Base-by-base conservation (phyloP, 2,329 filamentous ascomycete species). In the Onygenales sp. region DNA sequence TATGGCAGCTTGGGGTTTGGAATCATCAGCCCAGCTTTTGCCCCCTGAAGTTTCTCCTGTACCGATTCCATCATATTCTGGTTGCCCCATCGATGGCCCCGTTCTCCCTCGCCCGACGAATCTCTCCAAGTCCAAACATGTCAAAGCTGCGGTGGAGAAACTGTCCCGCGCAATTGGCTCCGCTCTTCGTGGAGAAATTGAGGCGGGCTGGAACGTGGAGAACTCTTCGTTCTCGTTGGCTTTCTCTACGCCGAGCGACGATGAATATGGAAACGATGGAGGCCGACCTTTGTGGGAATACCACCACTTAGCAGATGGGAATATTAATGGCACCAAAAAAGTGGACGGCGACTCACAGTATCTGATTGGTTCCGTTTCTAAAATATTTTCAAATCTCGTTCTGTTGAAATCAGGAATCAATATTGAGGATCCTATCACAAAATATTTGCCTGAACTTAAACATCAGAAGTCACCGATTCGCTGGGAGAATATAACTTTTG, bases 151-250 rank as follows among this genome's bases (percentile, higher is more conserved):
- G 0, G 60, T 63, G 0, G 42, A 52, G 8, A 65, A 62, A 13
- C 57, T 75, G 3, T 63, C 63, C 0, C 37, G 57, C 0, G 56
- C 55, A 0, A 57, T 74, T 3, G 54, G 70, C 4, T 58, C 61
- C 3, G 69, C 69, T 0, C 31, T 73, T 0, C 47, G 60, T 0
- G 67, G 67, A 0, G 56, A 62, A 2, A 67, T 71, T 8, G 61
- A 60, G 2, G 65, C 65, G 1, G 70, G 70, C 0, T 74, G 69
- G 65, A 56, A 65, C 0, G 59, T 66, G 0, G 56, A 62, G 0
- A 71, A 73, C 33, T 63, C 66, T 0, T 74, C 71, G 0, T 72
- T 75, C 56, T 73, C 72, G 0, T 45, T 73, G 0, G 67, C 64
- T 2, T 51, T 73, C 1, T 56, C 73, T 5, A 69, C 67, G 9